These are phyloP conservation scores for Tilletiopsis washingtonensis DNA, from an alignment of 1,284 basidiomycete genomes.

Conservation along the genomic window DNA sequence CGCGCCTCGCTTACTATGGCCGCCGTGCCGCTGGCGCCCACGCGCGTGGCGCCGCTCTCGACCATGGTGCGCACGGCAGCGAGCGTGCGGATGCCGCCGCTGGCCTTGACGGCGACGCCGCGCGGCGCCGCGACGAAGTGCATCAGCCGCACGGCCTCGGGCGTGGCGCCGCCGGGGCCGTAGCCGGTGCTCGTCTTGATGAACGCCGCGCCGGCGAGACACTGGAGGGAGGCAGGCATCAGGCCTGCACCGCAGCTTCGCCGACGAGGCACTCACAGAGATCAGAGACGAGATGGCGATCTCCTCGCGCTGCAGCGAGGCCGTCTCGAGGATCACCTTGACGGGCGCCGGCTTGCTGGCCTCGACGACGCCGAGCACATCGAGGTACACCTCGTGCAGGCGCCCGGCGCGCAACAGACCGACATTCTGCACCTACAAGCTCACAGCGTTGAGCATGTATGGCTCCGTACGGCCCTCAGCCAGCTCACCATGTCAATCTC, in stretches of 20 bases:
- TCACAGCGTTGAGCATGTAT: too few species aligned
- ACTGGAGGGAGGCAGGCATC: slow-evolving; percentile 13
- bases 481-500: slow-evolving; percentile 39
- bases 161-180: slow-evolving; percentile 28
- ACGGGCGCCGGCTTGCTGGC: slow-evolving; percentile 17
- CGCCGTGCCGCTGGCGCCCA: slow-evolving; percentile 34
- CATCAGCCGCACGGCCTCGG: slow-evolving; percentile 33
- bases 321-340: slow-evolving; percentile 39
- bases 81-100: slow-evolving; percentile 26
- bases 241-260: not conserved
- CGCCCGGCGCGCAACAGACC: slow-evolving; percentile 21
- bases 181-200: slow-evolving; percentile 42
- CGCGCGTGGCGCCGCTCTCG: slow-evolving; percentile 24
- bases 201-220: slow-evolving; percentile 31
- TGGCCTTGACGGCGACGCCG: slow-evolving; percentile 30
- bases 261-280: not conserved
- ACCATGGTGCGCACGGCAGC: slow-evolving; percentile 27
- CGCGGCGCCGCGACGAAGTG: slow-evolving; percentile 16
- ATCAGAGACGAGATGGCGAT: slow-evolving; percentile 17
- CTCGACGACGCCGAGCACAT: slow-evolving; percentile 21
- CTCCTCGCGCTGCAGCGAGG: slow-evolving; percentile 22
- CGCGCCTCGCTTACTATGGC: slow-evolving; percentile 28
- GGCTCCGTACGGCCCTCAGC: not conserved
- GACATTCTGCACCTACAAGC: slow-evolving; percentile 23
- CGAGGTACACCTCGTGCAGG: slow-evolving; percentile 21